A percentile compares a stretch with the other conserved stretches of the same genome.
Conservation (phyloP, 2,329 filamentous ascomycete species). For the Colletotrichum truncatum region DNA sequence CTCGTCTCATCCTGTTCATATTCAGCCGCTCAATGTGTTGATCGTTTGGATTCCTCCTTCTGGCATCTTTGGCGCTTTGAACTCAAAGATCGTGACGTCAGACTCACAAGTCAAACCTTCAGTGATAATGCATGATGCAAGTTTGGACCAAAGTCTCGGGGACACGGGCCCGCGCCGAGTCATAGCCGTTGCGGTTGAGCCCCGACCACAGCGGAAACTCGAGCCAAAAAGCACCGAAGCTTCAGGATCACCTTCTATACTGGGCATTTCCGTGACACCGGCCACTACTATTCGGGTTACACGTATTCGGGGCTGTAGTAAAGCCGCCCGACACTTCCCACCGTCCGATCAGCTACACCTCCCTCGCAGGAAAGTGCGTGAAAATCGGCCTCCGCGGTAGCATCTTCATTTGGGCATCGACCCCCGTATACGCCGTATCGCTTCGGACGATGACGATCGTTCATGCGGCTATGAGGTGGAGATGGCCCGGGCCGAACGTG, state of each 20-base stretch:
- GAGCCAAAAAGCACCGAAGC: not conserved
- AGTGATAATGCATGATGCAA: not conserved
- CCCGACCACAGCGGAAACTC: not conserved
- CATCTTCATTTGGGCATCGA: not conserved
- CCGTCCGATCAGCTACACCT: not conserved
- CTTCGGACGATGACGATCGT: slow-evolving; percentile 7
- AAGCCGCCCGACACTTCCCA: not conserved
- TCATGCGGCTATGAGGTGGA: not conserved
- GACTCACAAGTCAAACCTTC: not conserved
- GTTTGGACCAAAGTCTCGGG: not conserved
- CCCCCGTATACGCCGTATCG: not conserved
- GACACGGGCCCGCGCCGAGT: slow-evolving; percentile 9
- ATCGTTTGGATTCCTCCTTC: not conserved
- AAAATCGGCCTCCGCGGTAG: not conserved
- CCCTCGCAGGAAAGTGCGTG: not conserved
- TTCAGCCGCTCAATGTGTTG: not conserved
- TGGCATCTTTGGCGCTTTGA: not conserved
- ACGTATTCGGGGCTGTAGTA: not conserved
- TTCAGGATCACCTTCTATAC: not conserved
- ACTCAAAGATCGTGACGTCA: not conserved
- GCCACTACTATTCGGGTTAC: not conserved
- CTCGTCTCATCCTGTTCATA: too few relatives aligned
- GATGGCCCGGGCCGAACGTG: slow-evolving; percentile 1
- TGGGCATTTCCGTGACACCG: not conserved
- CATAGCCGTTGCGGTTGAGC: not conserved